Evolutionary conservation across 805 yeast species (phyloP), one percentile per base, ranked within the genome.

Genomic region (Wickerhamiella occidentalis): DNA sequence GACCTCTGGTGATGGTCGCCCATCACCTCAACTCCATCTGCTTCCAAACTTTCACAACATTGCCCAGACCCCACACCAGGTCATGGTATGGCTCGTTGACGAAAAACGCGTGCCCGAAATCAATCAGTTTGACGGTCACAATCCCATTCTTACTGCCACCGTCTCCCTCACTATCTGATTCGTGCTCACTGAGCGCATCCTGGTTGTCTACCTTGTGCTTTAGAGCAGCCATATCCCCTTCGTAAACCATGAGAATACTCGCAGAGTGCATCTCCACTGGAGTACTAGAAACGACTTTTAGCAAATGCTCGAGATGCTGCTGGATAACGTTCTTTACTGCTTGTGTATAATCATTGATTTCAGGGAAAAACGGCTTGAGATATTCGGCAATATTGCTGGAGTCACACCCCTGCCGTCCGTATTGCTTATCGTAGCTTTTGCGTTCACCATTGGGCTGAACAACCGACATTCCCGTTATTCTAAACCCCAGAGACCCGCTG

Each of bases 381-480:
- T 84, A 60, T 1, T 77, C 81, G 1, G 65, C 67, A 0, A 52
- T 55, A 21, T 69, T 75, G 0, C 66, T 66, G 35, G 87, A 66
- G n/a, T 12, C 37, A 11, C 25, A 22, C 2, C 40, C 40, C 0
- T 66, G 56, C 48, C 95, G 69, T 0, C 98, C 98, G 63, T 72
- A 87, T 50, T 64, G 57, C 63, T 87, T 90, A 58, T 82, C 77
- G 53, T 77, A 78, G 13, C 63, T 66, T 2, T 75, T 53, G 56
- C 80, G 79, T 1, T 66, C 70, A 2, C 69, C 69, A 6, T 60
- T 63, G 3, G 59, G 61, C 37, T 41, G 55, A 54, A 63, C 71
- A 4, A 81, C 64, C 53, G 79, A 80, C 90, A 90, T 84, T 0
- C 98, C 98, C 58, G 97, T 88, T 2, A 90, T 77, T 52, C 98